These are phyloP conservation scores for Cardiospermum halicacabum DNA, from an alignment of 345 rosid genomes.

Conservation along the genomic window DNA sequence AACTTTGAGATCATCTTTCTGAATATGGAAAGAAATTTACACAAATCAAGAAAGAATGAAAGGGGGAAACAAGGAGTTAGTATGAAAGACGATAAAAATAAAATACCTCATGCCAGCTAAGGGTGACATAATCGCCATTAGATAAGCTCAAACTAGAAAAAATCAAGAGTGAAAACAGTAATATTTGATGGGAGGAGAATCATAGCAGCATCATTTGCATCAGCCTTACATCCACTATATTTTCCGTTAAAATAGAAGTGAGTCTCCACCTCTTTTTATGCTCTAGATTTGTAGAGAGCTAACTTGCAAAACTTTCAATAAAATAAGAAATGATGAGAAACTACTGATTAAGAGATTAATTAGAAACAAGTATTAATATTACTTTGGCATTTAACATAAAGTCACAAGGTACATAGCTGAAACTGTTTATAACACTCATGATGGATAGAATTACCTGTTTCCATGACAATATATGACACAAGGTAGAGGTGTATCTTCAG, in stretches of 20 bases:
- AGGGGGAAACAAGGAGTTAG: not conserved
- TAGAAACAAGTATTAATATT: not conserved
- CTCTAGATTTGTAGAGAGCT: not conserved
- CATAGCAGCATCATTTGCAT: constrained; percentile 96
- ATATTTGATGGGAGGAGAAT: constrained; percentile 91
- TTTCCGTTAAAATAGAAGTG: constrained; percentile 22
- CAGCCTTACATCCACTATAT: constrained; percentile 94
- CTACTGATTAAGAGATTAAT: not conserved
- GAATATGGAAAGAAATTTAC: constrained; percentile 17
- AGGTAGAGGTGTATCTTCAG: constrained; percentile 71
- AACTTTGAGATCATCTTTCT: constrained; percentile 91
- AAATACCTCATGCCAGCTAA: constrained; percentile 96
- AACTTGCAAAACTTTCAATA: constrained; percentile 4
- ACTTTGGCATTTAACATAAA: not conserved
- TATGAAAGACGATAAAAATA: constrained; percentile 1
- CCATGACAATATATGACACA: constrained; percentile 98
- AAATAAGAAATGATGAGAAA: not conserved
- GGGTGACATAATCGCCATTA: constrained; percentile 90
- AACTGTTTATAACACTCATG: not conserved
- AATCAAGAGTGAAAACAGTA: constrained; percentile 91
- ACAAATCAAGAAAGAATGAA: constrained; percentile 7
- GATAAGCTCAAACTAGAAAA: constrained; percentile 97
- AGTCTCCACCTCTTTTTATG: constrained; percentile 17
- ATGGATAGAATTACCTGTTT: constrained; percentile 58
- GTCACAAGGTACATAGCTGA: constrained; percentile 7